A percentile compares a stretch with the other conserved stretches of the same genome.
Conservation (phyloP, 805 yeast species). For the Hanseniaspora lindneri region DNA sequence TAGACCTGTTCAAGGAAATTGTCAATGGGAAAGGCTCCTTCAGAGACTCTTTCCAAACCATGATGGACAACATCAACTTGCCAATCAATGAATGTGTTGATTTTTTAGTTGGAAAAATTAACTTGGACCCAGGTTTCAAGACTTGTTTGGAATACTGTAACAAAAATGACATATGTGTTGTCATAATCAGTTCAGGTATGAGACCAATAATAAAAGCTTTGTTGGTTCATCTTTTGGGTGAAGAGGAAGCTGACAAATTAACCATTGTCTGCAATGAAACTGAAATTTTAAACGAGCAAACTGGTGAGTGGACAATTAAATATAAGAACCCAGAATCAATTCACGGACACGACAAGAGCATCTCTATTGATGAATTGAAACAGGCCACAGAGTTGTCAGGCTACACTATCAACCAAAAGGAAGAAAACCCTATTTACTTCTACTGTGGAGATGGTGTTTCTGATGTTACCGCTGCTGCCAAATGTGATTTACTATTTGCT, state of each 20-base stretch:
- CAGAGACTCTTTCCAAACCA: constrained; percentile 70
- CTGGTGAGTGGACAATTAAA: constrained; percentile 65
- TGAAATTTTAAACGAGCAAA: constrained; percentile 31
- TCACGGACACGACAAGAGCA: constrained; percentile 92
- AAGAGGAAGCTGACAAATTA: constrained; percentile 43
- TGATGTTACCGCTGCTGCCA: constrained; percentile 88
- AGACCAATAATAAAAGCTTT: constrained; percentile 76
- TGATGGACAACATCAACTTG: constrained; percentile 67
- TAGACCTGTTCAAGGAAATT: constrained; percentile 57
- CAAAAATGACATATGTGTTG: constrained; percentile 60
- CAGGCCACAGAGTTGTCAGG: constrained; percentile 33
- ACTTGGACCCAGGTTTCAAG: constrained; percentile 83
- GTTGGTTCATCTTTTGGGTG: constrained; percentile 59
- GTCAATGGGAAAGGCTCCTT: constrained; percentile 55
- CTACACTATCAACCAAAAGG: constrained; percentile 20
- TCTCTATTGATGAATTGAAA: constrained; percentile 47
- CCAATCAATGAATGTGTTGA: constrained; percentile 80
- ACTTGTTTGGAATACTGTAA: constrained; percentile 71
- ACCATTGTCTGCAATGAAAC: constrained; percentile 78
- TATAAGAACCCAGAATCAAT: constrained; percentile 66
- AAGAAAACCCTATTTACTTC: constrained; percentile 36
- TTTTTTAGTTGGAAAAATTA: constrained; percentile 47
- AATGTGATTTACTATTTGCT: constrained; percentile 87
- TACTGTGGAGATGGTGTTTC: constrained; percentile 98
- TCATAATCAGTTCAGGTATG: constrained; percentile 91